Base-by-base conservation (phyloP, 106 monocot genomes). In the Narthecium ossifragum region DNA sequence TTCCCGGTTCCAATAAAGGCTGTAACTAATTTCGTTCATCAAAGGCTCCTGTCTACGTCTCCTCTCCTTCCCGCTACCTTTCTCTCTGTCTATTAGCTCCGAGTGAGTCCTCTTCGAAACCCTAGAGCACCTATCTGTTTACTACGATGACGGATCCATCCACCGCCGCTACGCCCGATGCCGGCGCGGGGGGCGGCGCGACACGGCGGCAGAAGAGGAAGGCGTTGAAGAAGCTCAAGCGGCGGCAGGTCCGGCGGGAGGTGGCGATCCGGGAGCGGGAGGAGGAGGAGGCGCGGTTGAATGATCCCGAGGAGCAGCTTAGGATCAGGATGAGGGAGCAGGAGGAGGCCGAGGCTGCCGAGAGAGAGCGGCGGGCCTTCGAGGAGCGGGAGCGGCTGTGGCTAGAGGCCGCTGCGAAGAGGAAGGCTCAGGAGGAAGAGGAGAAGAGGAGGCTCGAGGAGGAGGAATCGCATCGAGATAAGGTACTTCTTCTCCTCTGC, bases 301-400 rank as follows among this genome's bases (percentile, higher is more conserved):
- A 81, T 7, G 88, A 88, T 69, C 88, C 88, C 17, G 84, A 84
- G 49, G 84, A 84, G 70, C 84, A 79, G 71, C 25, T 72, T 0
- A 63, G 53, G 34, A 62, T 75, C 22, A 57, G 56, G 40, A 25
- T 69, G 21, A 69, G 41, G 57, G 84, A 81, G 81, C 30, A 78
- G 53, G 84, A 88, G 62, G 92, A 88, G 84, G 64, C 65, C 1
- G 81, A 78, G 65, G 49, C 45, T 6, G 63, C 75, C 9, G 92
- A 88, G 69, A 73, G 73, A 34, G 88, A 46, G 64, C 69, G 88
- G 63, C 67, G 24, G 55, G 78, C 60, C 59, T 92, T 88, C 62
- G 88, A 92, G 76, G 92, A 92, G 75, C 64, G 84, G n/a, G 88
- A 88, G 64, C 45, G 73, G 53, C 34, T 73, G 14, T 92, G 78